phyloP scores from a whole-genome alignment of 306 rosid genomes.

The Biancaea sappan region DNA sequence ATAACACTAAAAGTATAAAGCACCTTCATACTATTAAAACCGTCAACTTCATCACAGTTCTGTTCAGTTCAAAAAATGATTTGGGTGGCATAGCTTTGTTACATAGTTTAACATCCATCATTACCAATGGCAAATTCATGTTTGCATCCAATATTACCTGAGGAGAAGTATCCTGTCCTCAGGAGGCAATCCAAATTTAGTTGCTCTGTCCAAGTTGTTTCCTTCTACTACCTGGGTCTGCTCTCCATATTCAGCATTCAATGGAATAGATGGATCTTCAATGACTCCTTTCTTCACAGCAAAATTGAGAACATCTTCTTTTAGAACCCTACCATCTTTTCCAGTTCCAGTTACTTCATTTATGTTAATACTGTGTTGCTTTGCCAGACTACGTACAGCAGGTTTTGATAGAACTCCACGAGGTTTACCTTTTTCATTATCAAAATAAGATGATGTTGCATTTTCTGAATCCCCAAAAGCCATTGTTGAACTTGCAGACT shows the following conservation, averaged over 20 bases:
- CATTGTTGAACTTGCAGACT: conserved; percentile 38
- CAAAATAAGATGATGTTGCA: conserved; percentile 41
- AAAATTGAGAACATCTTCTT: conserved; percentile 68
- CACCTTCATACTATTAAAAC: conserved; percentile 17
- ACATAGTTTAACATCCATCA: background rate
- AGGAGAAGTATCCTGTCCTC: conserved; percentile 61
- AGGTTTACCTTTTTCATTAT: conserved; percentile 32
- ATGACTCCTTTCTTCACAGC: conserved; percentile 58
- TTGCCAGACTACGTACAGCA: conserved; percentile 73
- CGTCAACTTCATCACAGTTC: conserved; percentile 14
- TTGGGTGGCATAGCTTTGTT: background rate
- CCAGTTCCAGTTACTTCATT: conserved; percentile 74
- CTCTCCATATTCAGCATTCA: conserved; percentile 38
- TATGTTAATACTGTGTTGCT: conserved; percentile 70
- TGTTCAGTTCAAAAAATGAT: too few relatives aligned
- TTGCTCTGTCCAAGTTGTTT: conserved; percentile 22
- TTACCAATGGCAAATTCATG: conserved; percentile 14
- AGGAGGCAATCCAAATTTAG: conserved; percentile 36
- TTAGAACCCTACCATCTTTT: conserved; percentile 71
- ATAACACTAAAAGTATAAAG: conserved; percentile 17
- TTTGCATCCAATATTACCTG: conserved; percentile 57
- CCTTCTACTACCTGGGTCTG: conserved; percentile 42
- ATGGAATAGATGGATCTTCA: conserved; percentile 40
- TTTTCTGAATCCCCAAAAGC: conserved; percentile 40
- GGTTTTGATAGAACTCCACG: conserved; percentile 77